phyloP scores from a whole-genome alignment of 768 basidiomycete genomes.

The Agrocybe praecox region DNA sequence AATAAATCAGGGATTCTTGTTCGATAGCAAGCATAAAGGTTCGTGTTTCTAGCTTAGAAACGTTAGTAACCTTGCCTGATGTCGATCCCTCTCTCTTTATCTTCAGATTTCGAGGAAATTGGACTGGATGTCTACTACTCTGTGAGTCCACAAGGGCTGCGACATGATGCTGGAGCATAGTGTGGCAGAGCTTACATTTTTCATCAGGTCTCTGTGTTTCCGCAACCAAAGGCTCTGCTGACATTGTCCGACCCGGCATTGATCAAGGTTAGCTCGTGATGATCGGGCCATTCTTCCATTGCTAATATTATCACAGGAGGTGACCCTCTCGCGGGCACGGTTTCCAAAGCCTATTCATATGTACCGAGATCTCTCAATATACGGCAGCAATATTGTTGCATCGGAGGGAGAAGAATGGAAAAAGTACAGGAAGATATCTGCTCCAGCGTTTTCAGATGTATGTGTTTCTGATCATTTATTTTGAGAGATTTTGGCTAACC shows the following conservation, averaged over 20 bases:
- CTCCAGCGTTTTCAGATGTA: constrained; percentile 63
- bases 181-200: background rate
- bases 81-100: background rate
- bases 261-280: constrained; percentile 1
- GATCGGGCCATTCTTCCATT: background rate
- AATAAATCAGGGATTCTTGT: constrained; percentile 6
- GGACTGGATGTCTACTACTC: background rate
- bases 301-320: constrained; percentile 1
- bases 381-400: constrained; percentile 58
- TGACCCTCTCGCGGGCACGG: constrained; percentile 37
- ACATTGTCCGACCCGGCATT: background rate
- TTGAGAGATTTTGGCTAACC: background rate
- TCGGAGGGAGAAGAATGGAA: constrained; percentile 67
- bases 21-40: background rate
- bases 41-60: background rate
- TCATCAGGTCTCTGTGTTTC: background rate
- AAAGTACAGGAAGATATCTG: constrained; percentile 55
- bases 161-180: background rate
- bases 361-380: constrained; percentile 46
- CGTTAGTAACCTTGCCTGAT: background rate
- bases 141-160: too few species aligned
- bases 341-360: constrained; percentile 53
- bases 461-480: background rate
- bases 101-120: background rate
- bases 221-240: background rate